These are phyloP conservation scores for Kluyveromyces aestuarii DNA, from an alignment of 805 yeast species.

Conservation along the genomic window DNA sequence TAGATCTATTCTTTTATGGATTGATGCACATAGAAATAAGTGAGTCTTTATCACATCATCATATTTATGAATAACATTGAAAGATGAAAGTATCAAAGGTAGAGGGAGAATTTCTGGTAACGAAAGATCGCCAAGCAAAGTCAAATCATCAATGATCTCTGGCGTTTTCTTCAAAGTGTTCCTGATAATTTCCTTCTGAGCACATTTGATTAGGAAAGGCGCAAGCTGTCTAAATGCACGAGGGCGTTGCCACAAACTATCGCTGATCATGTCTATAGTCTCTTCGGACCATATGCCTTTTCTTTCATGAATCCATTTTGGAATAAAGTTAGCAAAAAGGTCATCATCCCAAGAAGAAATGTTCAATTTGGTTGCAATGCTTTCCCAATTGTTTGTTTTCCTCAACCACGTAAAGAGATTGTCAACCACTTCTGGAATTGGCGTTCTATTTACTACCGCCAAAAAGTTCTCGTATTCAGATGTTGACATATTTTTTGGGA, in stretches of 20 bases:
- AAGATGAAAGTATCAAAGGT: background rate
- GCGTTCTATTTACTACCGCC: constrained; percentile 10
- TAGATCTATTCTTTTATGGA: background rate
- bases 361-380: constrained; percentile 6
- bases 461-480: constrained; percentile 10
- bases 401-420: constrained; percentile 10
- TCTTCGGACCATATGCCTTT: background rate
- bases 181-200: constrained; percentile 4
- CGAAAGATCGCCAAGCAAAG: background rate
- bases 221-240: background rate
- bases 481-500: constrained; percentile 11
- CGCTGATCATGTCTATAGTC: background rate
- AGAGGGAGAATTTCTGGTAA: constrained; percentile 1
- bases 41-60: constrained; percentile 1
- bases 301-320: constrained; percentile 3
- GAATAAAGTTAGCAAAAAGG: constrained; percentile 6
- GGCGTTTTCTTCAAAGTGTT: constrained; percentile 5
- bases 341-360: constrained; percentile 11
- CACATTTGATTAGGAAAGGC: constrained; percentile 2
- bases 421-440: constrained; percentile 10
- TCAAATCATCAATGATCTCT: background rate
- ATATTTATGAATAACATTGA: background rate
- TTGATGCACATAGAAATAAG: background rate
- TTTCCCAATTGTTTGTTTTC: constrained; percentile 5
- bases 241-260: constrained; percentile 1